Base-by-base conservation (phyloP, 1,284 basidiomycete species). In the Austroboletus novae-zelandiae region DNA sequence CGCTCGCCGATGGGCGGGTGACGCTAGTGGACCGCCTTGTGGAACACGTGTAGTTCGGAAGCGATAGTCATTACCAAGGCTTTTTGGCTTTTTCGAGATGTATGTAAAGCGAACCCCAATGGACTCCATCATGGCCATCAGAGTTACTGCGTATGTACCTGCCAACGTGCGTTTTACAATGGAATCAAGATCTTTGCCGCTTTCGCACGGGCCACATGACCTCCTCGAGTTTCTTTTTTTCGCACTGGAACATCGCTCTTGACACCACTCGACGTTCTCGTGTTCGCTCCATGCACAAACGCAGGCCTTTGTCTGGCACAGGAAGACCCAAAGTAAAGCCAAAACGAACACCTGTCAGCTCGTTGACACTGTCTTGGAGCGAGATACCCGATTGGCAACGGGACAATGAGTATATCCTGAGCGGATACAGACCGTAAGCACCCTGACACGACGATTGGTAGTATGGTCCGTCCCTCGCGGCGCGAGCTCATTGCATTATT, bases 381-480 rank as follows among this genome's bases (percentile, higher is more conserved):
- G 81, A 86, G 50, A 72, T 87, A 44, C 79, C 81, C 43, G 75
- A 77, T 35, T 89, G 84, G 85, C 82, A 82, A 65, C 77, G 70
- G 57, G 87, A 92, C 68, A 92, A 92, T 59, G 84, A 88, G 57
- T 86, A 80, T 62, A 88, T 93, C 56, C 48, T 81, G 53, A 72
- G 68, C 23, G 91, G 91, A 3, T 93, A 93, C 66, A 74, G 90
- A 64, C 75, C 81, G 81, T 88, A 59, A 61, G 74, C 36, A 41
- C 46, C 31, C 3, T 43, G 40, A 14, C 41, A 35, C 17, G 29
- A 43, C 27, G 43, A 47, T 52, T 49, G 30, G 47, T 50, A 41
- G 36, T 15, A 48, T 53, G 49, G 45, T 48, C 50, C 55, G 46
- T 48, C 50, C 55, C 31, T 41, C 30, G 29, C 42, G 23, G 30